Percentiles rank a stretch among this genome's conserved stretches.
phyloP scores from a whole-genome alignment of 768 basidiomycete genomes.

The Obba rivulosa region DNA sequence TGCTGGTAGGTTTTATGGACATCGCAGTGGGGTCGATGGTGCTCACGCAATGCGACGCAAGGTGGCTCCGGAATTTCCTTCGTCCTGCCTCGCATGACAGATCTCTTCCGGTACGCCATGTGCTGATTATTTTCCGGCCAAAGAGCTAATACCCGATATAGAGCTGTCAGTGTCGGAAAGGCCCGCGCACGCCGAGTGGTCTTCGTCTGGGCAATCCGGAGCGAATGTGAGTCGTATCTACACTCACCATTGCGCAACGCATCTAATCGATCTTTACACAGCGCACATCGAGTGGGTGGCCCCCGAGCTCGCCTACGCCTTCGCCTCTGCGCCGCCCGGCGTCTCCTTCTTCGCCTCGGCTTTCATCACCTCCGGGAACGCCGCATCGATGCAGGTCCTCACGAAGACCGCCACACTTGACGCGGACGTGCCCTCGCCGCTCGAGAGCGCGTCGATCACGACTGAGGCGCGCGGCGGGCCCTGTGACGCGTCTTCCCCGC shows the following conservation, averaged over 20 bases:
- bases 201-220: slow-evolving; percentile 28
- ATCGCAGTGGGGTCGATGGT: too few species aligned
- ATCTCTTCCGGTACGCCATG: slow-evolving; percentile 24
- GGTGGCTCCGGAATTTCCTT: slow-evolving; percentile 30
- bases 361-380: slow-evolving; percentile 14
- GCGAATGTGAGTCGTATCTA: slow-evolving; percentile 13
- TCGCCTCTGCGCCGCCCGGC: slow-evolving; percentile 9
- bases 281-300: slow-evolving; percentile 19
- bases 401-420: slow-evolving; percentile 1
- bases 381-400: neutral
- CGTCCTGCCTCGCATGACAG: slow-evolving; percentile 28
- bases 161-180: slow-evolving; percentile 13
- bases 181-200: slow-evolving; percentile 22
- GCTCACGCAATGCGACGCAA: slow-evolving; percentile 3
- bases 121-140: neutral
- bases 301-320: slow-evolving; percentile 8
- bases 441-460: slow-evolving; percentile 1
- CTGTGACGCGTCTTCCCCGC: neutral
- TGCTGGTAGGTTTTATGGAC: slow-evolving; percentile 22
- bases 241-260: neutral
- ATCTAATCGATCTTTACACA: neutral
- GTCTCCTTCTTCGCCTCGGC: slow-evolving; percentile 14
- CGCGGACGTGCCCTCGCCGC: neutral
- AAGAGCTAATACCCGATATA: neutral
- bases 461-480: neutral